phyloP scores from a whole-genome alignment of 2,329 filamentous ascomycete genomes.

The Verticillium tricorpus region DNA sequence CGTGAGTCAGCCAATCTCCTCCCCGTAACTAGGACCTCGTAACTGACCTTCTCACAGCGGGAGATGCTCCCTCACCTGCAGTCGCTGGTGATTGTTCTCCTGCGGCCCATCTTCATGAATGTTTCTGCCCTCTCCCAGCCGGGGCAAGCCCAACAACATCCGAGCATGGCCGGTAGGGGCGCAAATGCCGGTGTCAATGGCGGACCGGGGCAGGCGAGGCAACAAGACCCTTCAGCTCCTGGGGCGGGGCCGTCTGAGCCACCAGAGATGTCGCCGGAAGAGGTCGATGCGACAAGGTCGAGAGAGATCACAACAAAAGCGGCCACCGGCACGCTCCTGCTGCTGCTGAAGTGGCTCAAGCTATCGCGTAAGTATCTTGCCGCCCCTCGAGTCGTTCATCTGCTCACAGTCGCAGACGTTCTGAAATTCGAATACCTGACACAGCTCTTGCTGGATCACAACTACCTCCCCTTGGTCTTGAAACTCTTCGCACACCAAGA shows the following conservation, averaged over 20 bases:
- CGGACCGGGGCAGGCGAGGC: conserved; percentile 27
- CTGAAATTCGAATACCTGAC: conserved; percentile 95
- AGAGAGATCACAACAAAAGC: conserved; percentile 90
- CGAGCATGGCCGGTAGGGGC: conserved; percentile 32
- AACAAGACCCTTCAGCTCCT: conserved; percentile 13
- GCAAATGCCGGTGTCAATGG: conserved; percentile 36
- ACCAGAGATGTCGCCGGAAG: conserved; percentile 59
- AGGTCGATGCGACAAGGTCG: conserved; percentile 74
- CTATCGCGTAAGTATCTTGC: conserved; percentile 67
- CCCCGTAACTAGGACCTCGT: neutral
- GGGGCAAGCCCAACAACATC: conserved; percentile 37
- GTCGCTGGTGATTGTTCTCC: conserved; percentile 85
- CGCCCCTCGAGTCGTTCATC: neutral
- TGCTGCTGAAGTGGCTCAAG: conserved; percentile 96
- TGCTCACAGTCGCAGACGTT: conserved; percentile 56
- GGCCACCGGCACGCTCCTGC: conserved; percentile 79
- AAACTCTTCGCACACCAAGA: conserved; percentile 96
- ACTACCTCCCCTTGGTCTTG: conserved; percentile 86
- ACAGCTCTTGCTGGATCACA: conserved; percentile 88
- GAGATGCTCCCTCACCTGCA: conserved; percentile 80
- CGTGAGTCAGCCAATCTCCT: conserved; percentile 46
- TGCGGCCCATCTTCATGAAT: conserved; percentile 83
- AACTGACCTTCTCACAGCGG: conserved; percentile 45
- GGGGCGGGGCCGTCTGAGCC: conserved; percentile 25
- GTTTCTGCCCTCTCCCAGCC: conserved; percentile 76